Conservation (phyloP, 805 yeast species). For the Saccharomycopsis sp. region DNA sequence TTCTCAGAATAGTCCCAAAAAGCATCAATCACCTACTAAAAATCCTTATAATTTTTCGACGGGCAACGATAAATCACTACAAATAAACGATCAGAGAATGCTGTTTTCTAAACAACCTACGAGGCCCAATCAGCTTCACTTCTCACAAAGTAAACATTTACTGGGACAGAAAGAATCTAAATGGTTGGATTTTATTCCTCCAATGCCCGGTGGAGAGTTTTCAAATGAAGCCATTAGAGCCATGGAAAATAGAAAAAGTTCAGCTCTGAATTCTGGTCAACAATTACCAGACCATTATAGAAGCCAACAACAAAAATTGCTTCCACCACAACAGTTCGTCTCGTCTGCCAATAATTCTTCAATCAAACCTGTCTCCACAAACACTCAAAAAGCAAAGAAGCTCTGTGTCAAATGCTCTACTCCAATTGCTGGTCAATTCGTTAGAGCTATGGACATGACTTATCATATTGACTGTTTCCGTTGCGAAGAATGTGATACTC, state of each 20-base stretch:
- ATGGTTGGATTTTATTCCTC: constrained; percentile 23
- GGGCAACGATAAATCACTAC: not conserved
- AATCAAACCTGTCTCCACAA: not conserved
- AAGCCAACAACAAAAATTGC: not conserved
- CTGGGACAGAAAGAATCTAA: not conserved
- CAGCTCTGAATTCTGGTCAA: constrained; percentile 5
- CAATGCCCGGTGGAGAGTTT: constrained; percentile 19
- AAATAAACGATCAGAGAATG: not conserved
- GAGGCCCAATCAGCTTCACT: not conserved
- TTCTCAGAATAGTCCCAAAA: not conserved
- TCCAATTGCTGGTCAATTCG: constrained; percentile 62
- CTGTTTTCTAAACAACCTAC: not conserved
- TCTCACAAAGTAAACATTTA: not conserved
- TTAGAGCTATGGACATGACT: constrained; percentile 69
- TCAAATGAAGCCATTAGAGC: not conserved
- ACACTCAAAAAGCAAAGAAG: constrained; percentile 19
- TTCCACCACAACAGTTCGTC: constrained; percentile 5
- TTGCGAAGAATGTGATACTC: constrained; percentile 74
- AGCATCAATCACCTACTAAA: not conserved
- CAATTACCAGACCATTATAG: constrained; percentile 10
- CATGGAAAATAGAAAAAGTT: constrained; percentile 4
- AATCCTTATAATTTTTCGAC: not conserved
- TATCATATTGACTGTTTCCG: constrained; percentile 84
- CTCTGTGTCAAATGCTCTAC: constrained; percentile 43
- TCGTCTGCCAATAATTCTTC: not conserved